Conservation (phyloP, 352 stramenopile species). For the Phytophthora aleatoria region DNA sequence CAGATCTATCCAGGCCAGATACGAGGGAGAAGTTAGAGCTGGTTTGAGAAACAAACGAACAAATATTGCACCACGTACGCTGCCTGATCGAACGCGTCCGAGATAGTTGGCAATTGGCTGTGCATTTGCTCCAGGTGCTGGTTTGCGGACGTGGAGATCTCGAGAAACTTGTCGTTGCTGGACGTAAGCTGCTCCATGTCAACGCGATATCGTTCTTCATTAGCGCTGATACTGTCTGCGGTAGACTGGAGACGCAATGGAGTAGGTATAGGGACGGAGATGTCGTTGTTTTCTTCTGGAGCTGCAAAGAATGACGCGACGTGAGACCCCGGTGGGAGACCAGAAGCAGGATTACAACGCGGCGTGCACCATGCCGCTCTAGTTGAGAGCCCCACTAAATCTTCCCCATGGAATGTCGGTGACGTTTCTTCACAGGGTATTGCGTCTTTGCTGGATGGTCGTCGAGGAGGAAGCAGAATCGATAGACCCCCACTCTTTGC, state of each 20-base stretch:
- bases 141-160: conserved; percentile 53
- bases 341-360: conserved; percentile 29
- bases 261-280: conserved; percentile 12
- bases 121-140: conserved; percentile 63
- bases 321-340: conserved; percentile 26
- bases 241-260: conserved; percentile 48
- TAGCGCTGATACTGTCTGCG: conserved; percentile 48
- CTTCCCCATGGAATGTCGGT: conserved; percentile 37
- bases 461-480: conserved; percentile 18
- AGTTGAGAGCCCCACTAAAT: conserved; percentile 27
- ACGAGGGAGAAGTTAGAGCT: not conserved
- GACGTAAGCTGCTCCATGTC: conserved; percentile 50
- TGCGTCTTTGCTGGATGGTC: conserved; percentile 16
- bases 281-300: conserved; percentile 12
- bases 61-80: conserved; percentile 27
- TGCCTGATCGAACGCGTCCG: conserved; percentile 40
- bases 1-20: conserved; percentile 20
- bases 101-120: conserved; percentile 48
- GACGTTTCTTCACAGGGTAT: conserved; percentile 29
- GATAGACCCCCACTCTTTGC: conserved; percentile 25
- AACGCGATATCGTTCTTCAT: conserved; percentile 53
- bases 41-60: not conserved
- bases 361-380: conserved; percentile 70
- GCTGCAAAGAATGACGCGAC: conserved; percentile 47
- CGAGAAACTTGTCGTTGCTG: conserved; percentile 64